phyloP scores from a whole-genome alignment of 495 filamentous ascomycete species.

The Chaetomidium leptoderma region DNA sequence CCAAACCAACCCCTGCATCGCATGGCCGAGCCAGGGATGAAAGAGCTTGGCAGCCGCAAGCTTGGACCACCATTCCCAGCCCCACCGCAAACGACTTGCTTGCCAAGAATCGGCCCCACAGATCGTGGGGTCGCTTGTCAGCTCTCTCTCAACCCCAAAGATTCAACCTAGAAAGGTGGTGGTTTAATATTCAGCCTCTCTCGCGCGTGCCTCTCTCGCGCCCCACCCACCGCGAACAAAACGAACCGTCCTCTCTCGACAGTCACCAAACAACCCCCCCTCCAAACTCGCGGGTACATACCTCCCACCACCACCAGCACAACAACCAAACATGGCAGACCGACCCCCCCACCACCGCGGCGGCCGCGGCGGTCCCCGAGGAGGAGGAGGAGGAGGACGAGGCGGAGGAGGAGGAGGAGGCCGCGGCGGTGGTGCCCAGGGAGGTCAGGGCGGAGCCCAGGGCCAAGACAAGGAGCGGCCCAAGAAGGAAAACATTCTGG shows the following conservation, averaged over 20 bases:
- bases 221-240: no score
- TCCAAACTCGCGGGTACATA: not conserved
- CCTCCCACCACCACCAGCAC: not conserved
- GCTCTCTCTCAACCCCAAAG: not conserved
- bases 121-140: slow-evolving; percentile 4
- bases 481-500: slow-evolving; percentile 98
- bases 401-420: slow-evolving; percentile 43
- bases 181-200: no score
- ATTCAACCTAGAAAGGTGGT: no score
- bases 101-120: not conserved
- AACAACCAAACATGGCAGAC: slow-evolving; percentile 51
- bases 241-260: no score
- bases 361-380: slow-evolving; percentile 35
- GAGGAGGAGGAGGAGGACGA: slow-evolving; percentile 44
- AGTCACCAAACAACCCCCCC: no score
- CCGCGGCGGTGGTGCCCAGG: slow-evolving; percentile 27
- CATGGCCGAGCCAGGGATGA: not conserved
- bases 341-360: slow-evolving; percentile 10
- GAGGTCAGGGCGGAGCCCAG: slow-evolving; percentile 42
- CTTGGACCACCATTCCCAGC: not conserved
- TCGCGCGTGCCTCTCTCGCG: not conserved
- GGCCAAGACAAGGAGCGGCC: slow-evolving; percentile 56
- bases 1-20: slow-evolving; percentile 3
- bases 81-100: not conserved
- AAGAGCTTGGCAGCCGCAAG: slow-evolving; percentile 8